Conservation (phyloP, 1,139 yeast species). For the Taiozyma sp. region DNA sequence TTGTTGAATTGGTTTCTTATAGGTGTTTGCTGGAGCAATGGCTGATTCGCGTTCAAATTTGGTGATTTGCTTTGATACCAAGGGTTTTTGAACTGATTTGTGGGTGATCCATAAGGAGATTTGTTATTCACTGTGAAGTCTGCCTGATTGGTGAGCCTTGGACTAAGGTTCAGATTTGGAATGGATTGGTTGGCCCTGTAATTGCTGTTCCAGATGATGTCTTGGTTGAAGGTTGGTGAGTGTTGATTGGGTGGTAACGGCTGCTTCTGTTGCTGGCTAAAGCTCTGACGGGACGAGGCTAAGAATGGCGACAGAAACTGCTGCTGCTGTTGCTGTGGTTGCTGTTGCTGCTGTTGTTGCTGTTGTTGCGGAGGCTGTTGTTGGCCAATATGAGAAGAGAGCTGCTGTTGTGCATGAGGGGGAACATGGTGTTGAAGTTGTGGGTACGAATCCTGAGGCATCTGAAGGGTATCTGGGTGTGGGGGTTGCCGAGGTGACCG, state of each 20-base stretch:
- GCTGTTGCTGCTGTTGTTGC: no score
- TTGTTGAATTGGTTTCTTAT: conserved; percentile 10
- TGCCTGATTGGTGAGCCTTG: conserved; percentile 9
- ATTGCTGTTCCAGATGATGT: conserved; percentile 13
- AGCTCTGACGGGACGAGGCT: not conserved
- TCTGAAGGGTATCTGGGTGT: not conserved
- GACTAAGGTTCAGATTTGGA: conserved; percentile 12
- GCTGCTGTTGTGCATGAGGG: conserved; percentile 4
- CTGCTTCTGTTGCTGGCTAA: conserved; percentile 5
- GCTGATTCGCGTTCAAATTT: not conserved
- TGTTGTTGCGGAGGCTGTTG: conserved; percentile 5
- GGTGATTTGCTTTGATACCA: conserved; percentile 21
- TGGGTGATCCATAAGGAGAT: conserved; percentile 24
- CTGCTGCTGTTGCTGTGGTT: conserved; percentile 9
- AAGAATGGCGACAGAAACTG: conserved; percentile 9
- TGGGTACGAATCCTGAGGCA: not conserved
- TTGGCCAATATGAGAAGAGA: not conserved
- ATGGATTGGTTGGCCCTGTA: conserved; percentile 9
- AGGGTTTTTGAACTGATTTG: conserved; percentile 23
- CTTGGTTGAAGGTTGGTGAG: conserved; percentile 6
- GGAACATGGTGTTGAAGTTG: not conserved
- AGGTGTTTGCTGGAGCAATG: conserved; percentile 4
- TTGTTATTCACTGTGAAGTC: conserved; percentile 5
- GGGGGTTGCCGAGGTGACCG: not conserved
- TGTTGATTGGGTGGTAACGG: conserved; percentile 4